These are phyloP conservation scores for Starmerella vitae DNA, from an alignment of 805 yeast species.

Conservation along the genomic window DNA sequence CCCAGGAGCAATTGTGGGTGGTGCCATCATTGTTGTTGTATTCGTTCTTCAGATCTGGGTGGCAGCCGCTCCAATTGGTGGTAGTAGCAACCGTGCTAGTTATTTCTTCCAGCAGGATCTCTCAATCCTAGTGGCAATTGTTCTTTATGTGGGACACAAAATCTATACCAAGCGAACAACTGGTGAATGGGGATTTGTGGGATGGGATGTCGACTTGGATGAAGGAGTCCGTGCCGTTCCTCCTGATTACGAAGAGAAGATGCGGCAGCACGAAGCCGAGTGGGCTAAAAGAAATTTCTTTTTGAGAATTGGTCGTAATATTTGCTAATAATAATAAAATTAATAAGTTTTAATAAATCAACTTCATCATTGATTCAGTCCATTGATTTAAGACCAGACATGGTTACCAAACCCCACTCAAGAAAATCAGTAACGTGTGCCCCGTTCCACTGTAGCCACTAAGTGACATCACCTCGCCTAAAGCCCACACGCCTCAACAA, in stretches of 20 bases:
- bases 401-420: too few relatives aligned
- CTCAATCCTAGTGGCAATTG: constrained; percentile 32
- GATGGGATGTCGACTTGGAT: constrained; percentile 13
- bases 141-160: constrained; percentile 41
- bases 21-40: constrained; percentile 42
- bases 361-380: too few relatives aligned
- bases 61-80: constrained; percentile 54
- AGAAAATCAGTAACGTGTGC: too few relatives aligned
- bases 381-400: too few relatives aligned
- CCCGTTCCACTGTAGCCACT: too few relatives aligned
- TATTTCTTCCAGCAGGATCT: constrained; percentile 42
- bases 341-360: too few relatives aligned
- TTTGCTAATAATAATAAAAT: too few relatives aligned
- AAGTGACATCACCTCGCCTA: too few relatives aligned
- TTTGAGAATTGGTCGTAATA: constrained; percentile 2
- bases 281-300: constrained; percentile 26
- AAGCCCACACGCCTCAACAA: too few relatives aligned
- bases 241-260: constrained; percentile 13
- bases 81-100: constrained; percentile 26
- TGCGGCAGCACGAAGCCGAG: constrained; percentile 38
- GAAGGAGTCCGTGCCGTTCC: constrained; percentile 14
- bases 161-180: constrained; percentile 24
- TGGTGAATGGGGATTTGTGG: constrained; percentile 12
- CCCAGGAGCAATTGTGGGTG: constrained; percentile 53
- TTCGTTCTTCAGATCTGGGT: constrained; percentile 69